Base-by-base conservation (phyloP, 2,329 filamentous ascomycete genomes). In the Colletotrichum navitas region DNA sequence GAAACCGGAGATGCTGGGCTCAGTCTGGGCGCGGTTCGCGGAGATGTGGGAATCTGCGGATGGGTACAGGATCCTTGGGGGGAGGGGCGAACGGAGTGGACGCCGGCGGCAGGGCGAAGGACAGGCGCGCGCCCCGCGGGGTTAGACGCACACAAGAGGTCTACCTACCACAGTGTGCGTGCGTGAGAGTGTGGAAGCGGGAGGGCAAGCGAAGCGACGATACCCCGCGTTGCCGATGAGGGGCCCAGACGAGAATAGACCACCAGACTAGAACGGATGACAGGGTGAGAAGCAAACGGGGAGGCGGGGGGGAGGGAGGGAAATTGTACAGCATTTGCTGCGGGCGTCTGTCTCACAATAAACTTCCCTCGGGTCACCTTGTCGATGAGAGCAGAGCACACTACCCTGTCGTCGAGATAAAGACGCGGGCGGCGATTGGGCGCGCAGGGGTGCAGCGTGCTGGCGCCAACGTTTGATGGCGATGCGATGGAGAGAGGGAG, bases 391-490 rank as follows among this genome's bases (percentile, higher is more conserved):
- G 1, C 14, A 39, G 2, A 8, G 2, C 10, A 11, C 34, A 11
- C 34, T 36, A 55, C 62, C 59, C 65, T 72, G 69, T 60, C 65
- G 69, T 64, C 39, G 18, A 72, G 69, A 72, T 72, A 69, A 71
- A 72, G 59, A 64, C 26, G 14, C 41, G 54, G 32, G 18, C 21
- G 59, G 45, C 69, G 32, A 71, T 68, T 56, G 69, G 69, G 59
- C 32, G 54, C 45, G 54, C 59, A 64, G 65, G 65, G 52, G 61
- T 52, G 11, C 24, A 55, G 47, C 59, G 43, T 45, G 45, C 59
- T 72, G 69, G 59, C 59, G 59, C 54, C 65, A 58, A 47, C 54
- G 65, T 45, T 52, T 69, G 69, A 64, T 64, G 52, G 60, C 65
- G 39, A 72, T 34, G 36, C 18, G 63, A 62, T 47, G 10, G 21